These are phyloP conservation scores for Macrophomina tecta DNA, from an alignment of 2,329 filamentous ascomycete species.

Conservation along the genomic window DNA sequence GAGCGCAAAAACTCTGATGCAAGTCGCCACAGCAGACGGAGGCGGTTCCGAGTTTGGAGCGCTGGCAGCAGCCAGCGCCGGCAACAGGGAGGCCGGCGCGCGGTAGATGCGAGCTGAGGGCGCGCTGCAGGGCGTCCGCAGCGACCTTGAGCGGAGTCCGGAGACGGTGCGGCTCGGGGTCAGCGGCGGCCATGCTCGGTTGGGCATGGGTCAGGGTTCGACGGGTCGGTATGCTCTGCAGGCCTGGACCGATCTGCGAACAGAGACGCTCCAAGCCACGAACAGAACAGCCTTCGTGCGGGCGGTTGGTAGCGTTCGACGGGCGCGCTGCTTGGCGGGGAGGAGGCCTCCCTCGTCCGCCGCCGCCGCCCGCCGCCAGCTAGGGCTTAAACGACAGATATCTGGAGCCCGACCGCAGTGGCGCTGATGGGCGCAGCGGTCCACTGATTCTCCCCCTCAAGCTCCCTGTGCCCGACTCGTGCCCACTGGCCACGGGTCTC, in stretches of 20 bases:
- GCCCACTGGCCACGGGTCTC: constrained; percentile 7
- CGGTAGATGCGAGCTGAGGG: background rate
- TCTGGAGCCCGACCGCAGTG: constrained; percentile 16
- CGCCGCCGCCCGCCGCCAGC: constrained; percentile 4
- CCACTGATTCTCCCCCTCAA: constrained; percentile 1
- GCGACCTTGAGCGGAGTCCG: background rate
- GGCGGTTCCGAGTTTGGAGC: background rate
- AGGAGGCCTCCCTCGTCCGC: constrained; percentile 11
- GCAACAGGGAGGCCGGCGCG: background rate
- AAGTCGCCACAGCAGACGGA: background rate
- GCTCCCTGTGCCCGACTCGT: background rate
- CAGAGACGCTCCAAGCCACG: constrained; percentile 14
- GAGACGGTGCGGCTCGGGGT: constrained; percentile 9
- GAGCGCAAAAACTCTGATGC: background rate
- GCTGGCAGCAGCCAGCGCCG: background rate
- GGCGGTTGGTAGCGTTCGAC: background rate
- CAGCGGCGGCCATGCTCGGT: constrained; percentile 22
- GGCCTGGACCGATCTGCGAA: constrained; percentile 19
- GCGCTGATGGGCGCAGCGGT: background rate
- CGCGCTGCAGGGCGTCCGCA: background rate
- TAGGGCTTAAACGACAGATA: constrained; percentile 7
- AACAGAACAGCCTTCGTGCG: constrained; percentile 4
- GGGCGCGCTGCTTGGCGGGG: constrained; percentile 6
- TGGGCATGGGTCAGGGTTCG: constrained; percentile 22
- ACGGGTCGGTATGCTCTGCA: background rate